phyloP scores from a whole-genome alignment of 345 rosid species.

The Eucalyptus cladocalyx region DNA sequence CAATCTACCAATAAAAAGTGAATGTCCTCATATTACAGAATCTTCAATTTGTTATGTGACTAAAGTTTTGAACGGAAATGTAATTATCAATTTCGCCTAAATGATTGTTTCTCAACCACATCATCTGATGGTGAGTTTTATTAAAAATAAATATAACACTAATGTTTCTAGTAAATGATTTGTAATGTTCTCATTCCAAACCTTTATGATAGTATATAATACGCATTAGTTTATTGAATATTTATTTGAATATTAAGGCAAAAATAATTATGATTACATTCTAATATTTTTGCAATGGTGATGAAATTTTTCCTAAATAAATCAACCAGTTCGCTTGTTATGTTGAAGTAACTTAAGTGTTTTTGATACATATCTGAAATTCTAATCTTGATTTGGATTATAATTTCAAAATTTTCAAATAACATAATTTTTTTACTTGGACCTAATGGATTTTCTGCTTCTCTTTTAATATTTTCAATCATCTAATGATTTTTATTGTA shows the following conservation, averaged over 20 bases:
- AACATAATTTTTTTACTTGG: accelerated
- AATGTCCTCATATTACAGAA: too few species aligned
- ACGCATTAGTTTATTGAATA: background rate
- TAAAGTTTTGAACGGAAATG: too few species aligned
- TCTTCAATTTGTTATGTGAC: too few species aligned
- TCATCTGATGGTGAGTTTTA: too few species aligned
- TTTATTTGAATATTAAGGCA: background rate
- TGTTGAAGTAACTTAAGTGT: background rate
- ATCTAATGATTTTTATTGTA: background rate
- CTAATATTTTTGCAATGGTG: background rate
- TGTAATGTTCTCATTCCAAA: background rate
- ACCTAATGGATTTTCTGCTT: background rate
- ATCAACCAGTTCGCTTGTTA: accelerated
- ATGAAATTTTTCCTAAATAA: background rate
- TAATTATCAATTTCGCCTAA: too few species aligned
- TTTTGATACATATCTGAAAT: background rate
- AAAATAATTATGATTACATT: too few species aligned
- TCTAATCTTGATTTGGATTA: background rate
- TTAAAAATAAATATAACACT: background rate
- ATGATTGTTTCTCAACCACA: too few species aligned
- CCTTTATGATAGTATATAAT: background rate
- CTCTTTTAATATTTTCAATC: background rate
- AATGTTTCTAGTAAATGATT: background rate
- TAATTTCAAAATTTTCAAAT: too few species aligned
- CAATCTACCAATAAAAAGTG: too few species aligned